Evolutionary conservation across 192 early-diverging fungal genomes (phyloP), one percentile per base, ranked within the genome.

Genomic region (Coemansia sp.): DNA sequence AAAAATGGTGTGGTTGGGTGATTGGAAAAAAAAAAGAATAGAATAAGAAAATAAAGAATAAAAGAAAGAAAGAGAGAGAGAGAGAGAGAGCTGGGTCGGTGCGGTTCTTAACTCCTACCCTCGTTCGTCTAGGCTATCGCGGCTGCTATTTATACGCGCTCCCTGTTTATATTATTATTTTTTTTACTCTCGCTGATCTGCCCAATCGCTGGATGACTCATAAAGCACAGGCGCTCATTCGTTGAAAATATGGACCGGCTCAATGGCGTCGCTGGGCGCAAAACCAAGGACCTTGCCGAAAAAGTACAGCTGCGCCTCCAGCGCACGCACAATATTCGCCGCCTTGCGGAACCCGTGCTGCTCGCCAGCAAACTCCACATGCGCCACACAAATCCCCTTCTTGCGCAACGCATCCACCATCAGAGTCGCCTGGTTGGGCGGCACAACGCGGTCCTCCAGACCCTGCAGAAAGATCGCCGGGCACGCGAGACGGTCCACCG

Each of bases 381-480:
- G 88, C 0, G 88, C 85, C 22, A 90, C 89, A 2, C 75, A 76
- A 1, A 89, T 54, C 1, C 88, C 87, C 22, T 89, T 88, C 22
- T 86, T 59, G 53, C 82, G 79, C 39, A 94, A 67, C n/a, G 88
- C 87, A 37, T 87, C 72, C 0, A 90, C 90, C 86, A 94, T 92
- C 68, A 87, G 62, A 72, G 90, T 87, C 18, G 93, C 81, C 74
- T 94, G 93, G 53, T 86, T 88, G 17, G 88, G 88, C 28, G 92
- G 93, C 12, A 94, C 93, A 11, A 93, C 89, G 54, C 87, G 86
- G 71, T 94, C 93, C 15, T 90, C 88, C 14, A 71, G 51, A 0
- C 93, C 93, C 63, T 94, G 93, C 80, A 92, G 85, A 66, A 94
- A 87, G 7, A 92, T 85, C 8, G 84, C 87, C 2, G 91, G 89